Evolutionary conservation across 2,329 filamentous ascomycete genomes (phyloP).

Genomic region (Incumbomyces lentus): DNA sequence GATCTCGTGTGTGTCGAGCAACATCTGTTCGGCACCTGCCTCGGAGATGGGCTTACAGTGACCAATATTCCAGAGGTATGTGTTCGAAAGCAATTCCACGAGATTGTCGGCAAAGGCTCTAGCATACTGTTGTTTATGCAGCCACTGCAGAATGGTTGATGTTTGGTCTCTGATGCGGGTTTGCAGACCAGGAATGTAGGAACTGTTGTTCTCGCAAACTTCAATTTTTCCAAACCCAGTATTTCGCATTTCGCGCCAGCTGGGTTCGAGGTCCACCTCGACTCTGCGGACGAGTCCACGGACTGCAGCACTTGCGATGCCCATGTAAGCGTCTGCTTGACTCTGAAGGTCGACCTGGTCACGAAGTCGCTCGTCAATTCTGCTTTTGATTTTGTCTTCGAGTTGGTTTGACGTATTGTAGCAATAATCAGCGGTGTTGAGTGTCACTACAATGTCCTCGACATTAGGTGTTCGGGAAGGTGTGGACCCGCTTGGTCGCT

Average conservation of each 20-base stretch:
- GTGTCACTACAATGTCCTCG: conserved; percentile 71
- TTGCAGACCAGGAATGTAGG: conserved; percentile 76
- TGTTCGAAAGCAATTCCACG: conserved; percentile 73
- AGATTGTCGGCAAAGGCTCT: conserved; percentile 91
- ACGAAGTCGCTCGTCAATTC: conserved; percentile 70
- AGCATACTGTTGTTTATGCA: conserved; percentile 88
- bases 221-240: conserved; percentile 93
- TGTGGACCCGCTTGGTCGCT: conserved; percentile 45
- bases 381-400: conserved; percentile 85
- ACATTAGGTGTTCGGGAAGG: conserved; percentile 44
- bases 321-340: conserved; percentile 90
- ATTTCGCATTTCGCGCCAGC: conserved; percentile 96
- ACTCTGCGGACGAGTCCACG: conserved; percentile 74
- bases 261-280: conserved; percentile 69
- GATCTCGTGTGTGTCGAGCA: conserved; percentile 85
- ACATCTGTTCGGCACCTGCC: conserved; percentile 93
- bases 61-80: conserved; percentile 74
- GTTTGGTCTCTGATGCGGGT: conserved; percentile 60
- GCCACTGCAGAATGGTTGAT: conserved; percentile 61
- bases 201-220: conserved; percentile 82
- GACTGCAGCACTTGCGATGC: conserved; percentile 80
- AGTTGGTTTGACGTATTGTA: conserved; percentile 85
- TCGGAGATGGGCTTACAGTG: conserved; percentile 86
- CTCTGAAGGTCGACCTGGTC: conserved; percentile 76
- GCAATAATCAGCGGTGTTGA: conserved; percentile 98